Percentiles rank a stretch among this genome's conserved stretches.
Evolutionary conservation across 2,329 filamentous ascomycete species (phyloP).

Genomic region (Balansia obtecta): DNA sequence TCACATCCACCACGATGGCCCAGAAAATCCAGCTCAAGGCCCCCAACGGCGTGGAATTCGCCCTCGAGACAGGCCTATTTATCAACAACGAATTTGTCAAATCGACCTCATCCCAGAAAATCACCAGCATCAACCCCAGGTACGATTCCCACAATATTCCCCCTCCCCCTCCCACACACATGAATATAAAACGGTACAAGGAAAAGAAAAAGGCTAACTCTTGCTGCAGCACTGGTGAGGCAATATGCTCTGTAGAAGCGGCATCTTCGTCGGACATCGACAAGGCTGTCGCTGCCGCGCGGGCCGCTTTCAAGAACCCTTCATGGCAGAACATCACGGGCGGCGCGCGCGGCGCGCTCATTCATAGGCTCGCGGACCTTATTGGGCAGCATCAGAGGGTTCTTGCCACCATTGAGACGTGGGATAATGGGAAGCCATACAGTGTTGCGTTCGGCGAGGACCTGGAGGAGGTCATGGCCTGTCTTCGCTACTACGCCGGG

Average conservation of each 20-base stretch:
- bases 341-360: conserved; percentile 54
- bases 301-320: conserved; percentile 53
- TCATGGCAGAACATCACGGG: conserved; percentile 56
- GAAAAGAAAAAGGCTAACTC: neutral
- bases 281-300: conserved; percentile 32
- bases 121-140: conserved; percentile 47
- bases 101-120: conserved; percentile 41
- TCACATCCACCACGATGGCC: neutral
- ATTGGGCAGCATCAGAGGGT: conserved; percentile 48
- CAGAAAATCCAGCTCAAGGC: conserved; percentile 17
- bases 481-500: conserved; percentile 63
- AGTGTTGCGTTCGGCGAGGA: conserved; percentile 54
- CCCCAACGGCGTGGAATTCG: conserved; percentile 53
- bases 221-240: conserved; percentile 16
- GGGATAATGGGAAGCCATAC: conserved; percentile 68
- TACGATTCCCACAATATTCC: conserved; percentile 8
- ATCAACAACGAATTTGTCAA: conserved; percentile 66
- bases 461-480: conserved; percentile 30
- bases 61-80: conserved; percentile 57
- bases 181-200: too few relatives aligned
- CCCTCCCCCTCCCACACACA: too few relatives aligned
- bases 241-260: conserved; percentile 21
- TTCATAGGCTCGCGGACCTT: conserved; percentile 60
- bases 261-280: conserved; percentile 20
- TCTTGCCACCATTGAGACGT: conserved; percentile 51